Evolutionary conservation across 2,329 filamentous ascomycete species (phyloP), one percentile per base, ranked within the genome.

Genomic region (Apiospora aurea): DNA sequence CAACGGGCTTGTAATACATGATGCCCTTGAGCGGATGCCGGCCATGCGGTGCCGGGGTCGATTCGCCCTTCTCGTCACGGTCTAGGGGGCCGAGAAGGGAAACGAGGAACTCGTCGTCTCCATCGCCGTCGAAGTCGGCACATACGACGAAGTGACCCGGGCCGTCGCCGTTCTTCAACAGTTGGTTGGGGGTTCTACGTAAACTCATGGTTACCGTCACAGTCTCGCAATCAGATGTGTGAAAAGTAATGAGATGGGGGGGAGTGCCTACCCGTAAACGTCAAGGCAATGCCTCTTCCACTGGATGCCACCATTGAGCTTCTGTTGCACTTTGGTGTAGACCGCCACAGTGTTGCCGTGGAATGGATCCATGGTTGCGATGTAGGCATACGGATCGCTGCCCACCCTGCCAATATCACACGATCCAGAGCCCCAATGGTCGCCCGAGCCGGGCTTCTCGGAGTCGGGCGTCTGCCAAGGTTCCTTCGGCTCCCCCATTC

Each of bases 1-100:
- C 75, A 26, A 77, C 70, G 7, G 72, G 26, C 69, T 77, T 77
- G 69, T 77, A 77, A 67, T 77, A 77, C 41, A 69, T 73, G 53
- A 16, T 76, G 67, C 13, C 75, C 75, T 72, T 75, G 43, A 38
- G 21, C n/a, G 51, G 16, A 61, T 34, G 67, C 46, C 21, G 51
- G 21, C 51, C 47, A 14, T 11, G 73, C 18, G n/a, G 51, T 44
- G 18, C 5, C 16, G 49, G 21, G 26, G 7, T 43, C 7, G n/a
- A 24, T 11, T 46, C 4, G 14, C 18, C 44, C 3, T 21, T 21
- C n/a, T 68, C 29, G 64, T 72, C 74, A 46, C 72, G 51, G 13
- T 73, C 71, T 21, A 66, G n/a, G 4, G 73, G 68, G 29, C 75
- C 75, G 43, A 76, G 74, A 13, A 75, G 24, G 4, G 75, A 72